Evolutionary conservation across 345 rosid species (phyloP).

Genomic region (Barbarea vulgaris): DNA sequence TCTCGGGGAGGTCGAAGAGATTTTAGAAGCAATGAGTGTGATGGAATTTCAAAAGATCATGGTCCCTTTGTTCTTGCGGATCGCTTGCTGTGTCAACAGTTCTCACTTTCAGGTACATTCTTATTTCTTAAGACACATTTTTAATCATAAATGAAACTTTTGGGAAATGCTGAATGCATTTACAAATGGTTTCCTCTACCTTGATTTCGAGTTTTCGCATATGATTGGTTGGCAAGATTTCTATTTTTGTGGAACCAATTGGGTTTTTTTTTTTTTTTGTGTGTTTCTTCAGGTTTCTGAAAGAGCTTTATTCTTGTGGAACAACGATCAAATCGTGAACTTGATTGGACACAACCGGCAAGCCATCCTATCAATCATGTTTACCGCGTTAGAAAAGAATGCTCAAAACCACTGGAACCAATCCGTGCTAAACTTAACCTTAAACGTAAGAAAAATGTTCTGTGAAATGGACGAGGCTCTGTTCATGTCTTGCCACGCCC

Average conservation of each 20-base stretch:
- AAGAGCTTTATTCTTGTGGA: slow-evolving; percentile 87
- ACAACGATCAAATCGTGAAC: slow-evolving; percentile 85
- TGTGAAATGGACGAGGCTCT: slow-evolving; percentile 74
- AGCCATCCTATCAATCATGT: slow-evolving; percentile 64
- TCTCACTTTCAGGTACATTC: slow-evolving; percentile 79
- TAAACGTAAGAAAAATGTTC: slow-evolving; percentile 72
- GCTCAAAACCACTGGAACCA: slow-evolving; percentile 80
- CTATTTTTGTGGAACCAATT: no score
- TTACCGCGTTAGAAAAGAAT: slow-evolving; percentile 77
- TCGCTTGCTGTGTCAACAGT: slow-evolving; percentile 80
- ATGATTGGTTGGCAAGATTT: not conserved
- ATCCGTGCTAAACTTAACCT: slow-evolving; percentile 68
- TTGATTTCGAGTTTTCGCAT: not conserved
- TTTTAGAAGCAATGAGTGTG: slow-evolving; percentile 68
- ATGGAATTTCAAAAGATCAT: slow-evolving; percentile 80
- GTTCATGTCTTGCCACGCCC: slow-evolving; percentile 63
- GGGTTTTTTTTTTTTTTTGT: no score
- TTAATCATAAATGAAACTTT: not conserved
- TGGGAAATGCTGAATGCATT: not conserved
- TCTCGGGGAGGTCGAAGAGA: slow-evolving; percentile 80
- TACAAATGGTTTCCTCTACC: not conserved
- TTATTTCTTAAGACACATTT: not conserved
- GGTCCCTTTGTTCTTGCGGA: slow-evolving; percentile 76
- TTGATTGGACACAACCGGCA: slow-evolving; percentile 70
- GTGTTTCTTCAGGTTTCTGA: slow-evolving; percentile 81